Base-by-base conservation (phyloP, 352 stramenopile genomes). In the Globisporangium nunn region DNA sequence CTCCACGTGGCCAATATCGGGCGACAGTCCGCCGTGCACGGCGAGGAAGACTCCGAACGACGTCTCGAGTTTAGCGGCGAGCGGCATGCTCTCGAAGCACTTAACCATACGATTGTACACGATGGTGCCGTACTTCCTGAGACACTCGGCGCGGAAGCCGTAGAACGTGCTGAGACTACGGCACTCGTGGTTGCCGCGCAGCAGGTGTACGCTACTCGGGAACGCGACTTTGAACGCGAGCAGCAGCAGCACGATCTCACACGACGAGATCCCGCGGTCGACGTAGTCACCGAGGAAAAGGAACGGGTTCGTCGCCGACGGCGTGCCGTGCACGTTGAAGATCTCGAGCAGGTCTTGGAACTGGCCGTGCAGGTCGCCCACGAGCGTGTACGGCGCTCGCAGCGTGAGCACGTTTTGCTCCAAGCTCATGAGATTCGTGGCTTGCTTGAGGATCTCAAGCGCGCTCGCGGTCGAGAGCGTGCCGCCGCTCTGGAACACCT, bases 141-240 rank as follows among this genome's bases (percentile, higher is more conserved):
- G 63, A 48, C 98, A 99, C 75, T 99, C 98, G 65, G 98, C 91
- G 50, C 98, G 98, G 66, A 99, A 99, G n/a, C 98, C 98, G 71
- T 99, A 99, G 65, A 99, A 99, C 61, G 96, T 96, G 72, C 98
- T 99, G 39, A 99, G 97, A 40, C 89, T 98, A 11, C 96, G 92
- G 60, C 95, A 98, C 71, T 99, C 97, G 70, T 99, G 97, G 75
- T 99, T 99, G 4, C 97, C 97, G 50, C 97, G 88, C 31, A 99
- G 78, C 30, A 99, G 72, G 70, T 99, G 98, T 55, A 99, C 98
- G 70, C 98, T 98, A 62, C 98, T 74, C 2, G 97, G 97, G 61
- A 98, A 98, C 71, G 98, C 98, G 54, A 98, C 97, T 67, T 99
- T 99, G 70, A 98, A 99, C 3, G 94, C 89, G 15, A 99, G 67